Conservation (phyloP, 129 eudicot genomes). For the Scalesia atractyloides region DNA sequence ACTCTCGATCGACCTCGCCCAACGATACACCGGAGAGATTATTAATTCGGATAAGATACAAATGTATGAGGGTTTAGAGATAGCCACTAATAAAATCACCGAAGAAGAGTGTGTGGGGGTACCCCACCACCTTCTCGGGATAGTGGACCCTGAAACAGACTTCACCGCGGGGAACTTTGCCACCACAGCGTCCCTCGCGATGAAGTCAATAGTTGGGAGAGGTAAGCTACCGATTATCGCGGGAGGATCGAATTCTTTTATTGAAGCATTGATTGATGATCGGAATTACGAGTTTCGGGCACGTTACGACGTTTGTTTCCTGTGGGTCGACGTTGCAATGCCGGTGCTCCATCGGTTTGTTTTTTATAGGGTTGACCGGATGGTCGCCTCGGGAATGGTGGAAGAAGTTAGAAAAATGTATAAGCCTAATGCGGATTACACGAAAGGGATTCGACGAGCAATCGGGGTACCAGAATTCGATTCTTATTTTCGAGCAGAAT, state of each 20-base stretch:
- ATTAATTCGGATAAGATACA: constrained; percentile 40
- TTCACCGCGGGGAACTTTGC: constrained; percentile 32
- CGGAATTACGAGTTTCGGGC: neutral
- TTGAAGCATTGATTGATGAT: constrained; percentile 30
- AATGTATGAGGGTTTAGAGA: constrained; percentile 34
- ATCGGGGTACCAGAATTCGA: constrained; percentile 42
- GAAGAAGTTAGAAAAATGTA: constrained; percentile 28
- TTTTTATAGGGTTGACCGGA: constrained; percentile 31
- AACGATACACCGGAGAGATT: constrained; percentile 20
- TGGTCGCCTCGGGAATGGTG: constrained; percentile 34
- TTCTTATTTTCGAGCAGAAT: constrained; percentile 11
- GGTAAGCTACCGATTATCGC: constrained; percentile 32
- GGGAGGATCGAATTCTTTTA: constrained; percentile 40
- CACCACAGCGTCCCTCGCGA: neutral
- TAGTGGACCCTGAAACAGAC: constrained; percentile 18
- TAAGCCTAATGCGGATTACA: constrained; percentile 26
- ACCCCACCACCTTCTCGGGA: constrained; percentile 21
- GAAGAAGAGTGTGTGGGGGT: constrained; percentile 5
- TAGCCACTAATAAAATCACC: constrained; percentile 32
- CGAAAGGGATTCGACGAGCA: constrained; percentile 33
- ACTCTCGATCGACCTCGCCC: constrained; percentile 33
- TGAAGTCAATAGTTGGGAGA: constrained; percentile 10
- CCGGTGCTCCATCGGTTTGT: constrained; percentile 24
- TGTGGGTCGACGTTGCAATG: constrained; percentile 34
- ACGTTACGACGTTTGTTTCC: constrained; percentile 30